These are phyloP conservation scores for Macaranga tanarius DNA, from an alignment of 441 rosid genomes.

Conservation along the genomic window DNA sequence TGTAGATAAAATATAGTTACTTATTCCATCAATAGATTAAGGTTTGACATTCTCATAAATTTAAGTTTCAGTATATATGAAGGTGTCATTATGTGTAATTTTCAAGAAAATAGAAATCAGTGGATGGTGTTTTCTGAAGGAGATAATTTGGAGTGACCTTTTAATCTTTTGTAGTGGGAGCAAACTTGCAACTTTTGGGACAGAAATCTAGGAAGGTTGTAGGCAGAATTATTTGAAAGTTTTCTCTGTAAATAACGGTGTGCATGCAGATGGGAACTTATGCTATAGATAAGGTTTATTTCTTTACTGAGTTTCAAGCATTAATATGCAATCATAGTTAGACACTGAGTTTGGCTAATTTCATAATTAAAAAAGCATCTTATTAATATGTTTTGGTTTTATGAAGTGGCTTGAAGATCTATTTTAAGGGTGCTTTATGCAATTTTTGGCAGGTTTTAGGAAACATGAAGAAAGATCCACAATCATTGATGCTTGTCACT, in stretches of 20 bases:
- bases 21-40: too few species aligned
- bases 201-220: background rate
- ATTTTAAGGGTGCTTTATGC: conserved; percentile 5
- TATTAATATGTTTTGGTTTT: background rate
- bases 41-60: too few species aligned
- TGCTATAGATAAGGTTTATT: background rate
- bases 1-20: background rate
- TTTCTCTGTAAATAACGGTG: too few species aligned
- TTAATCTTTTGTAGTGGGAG: background rate
- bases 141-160: background rate
- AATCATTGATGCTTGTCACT: conserved; percentile 70
- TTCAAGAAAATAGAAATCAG: background rate
- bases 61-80: background rate
- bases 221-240: background rate
- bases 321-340: background rate
- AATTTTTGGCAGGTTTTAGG: conserved; percentile 63
- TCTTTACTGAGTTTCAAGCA: background rate
- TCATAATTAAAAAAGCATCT: background rate
- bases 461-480: conserved; percentile 69
- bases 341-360: background rate
- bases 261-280: background rate
- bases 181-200: background rate
- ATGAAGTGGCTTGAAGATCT: background rate
- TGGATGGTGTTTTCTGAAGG: background rate
- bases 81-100: background rate